These are phyloP conservation scores for Strobilomyces dryophilus DNA, from an alignment of 768 basidiomycete genomes.

Conservation along the genomic window DNA sequence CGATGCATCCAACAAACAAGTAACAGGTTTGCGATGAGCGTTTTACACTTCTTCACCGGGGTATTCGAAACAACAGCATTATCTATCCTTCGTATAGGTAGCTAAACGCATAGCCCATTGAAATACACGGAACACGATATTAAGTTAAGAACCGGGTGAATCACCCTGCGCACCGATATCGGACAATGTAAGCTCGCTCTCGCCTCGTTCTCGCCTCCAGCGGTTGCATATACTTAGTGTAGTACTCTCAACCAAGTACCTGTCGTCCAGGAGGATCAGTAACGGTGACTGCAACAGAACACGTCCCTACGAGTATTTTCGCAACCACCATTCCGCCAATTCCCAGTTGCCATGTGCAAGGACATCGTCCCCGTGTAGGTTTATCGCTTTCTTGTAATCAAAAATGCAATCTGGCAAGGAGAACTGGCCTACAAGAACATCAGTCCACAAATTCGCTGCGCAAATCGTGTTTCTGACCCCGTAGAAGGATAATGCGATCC, in stretches of 20 bases:
- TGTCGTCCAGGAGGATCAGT: constrained; percentile 27
- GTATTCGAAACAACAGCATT: neutral
- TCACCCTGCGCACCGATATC: constrained; percentile 44
- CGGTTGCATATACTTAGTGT: constrained; percentile 72
- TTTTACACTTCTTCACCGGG: neutral
- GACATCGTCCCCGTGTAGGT: constrained; percentile 87
- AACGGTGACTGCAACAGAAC: neutral
- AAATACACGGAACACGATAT: constrained; percentile 4
- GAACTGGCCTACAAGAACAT: constrained; percentile 55
- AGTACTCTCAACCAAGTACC: constrained; percentile 73
- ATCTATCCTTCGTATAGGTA: constrained; percentile 4
- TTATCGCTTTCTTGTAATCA: constrained; percentile 64
- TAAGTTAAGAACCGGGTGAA: constrained; percentile 22
- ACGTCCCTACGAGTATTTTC: constrained; percentile 63
- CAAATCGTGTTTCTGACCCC: constrained; percentile 47
- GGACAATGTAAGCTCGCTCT: constrained; percentile 58
- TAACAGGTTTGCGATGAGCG: neutral
- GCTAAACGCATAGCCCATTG: constrained; percentile 1
- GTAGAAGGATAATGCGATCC: constrained; percentile 84
- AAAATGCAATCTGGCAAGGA: constrained; percentile 77
- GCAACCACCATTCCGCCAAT: constrained; percentile 76
- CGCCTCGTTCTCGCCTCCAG: constrained; percentile 86
- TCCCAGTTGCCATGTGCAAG: constrained; percentile 92
- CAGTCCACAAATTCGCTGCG: neutral
- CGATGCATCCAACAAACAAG: neutral